A percentile compares a stretch with the other conserved stretches of the same genome.
These are phyloP conservation scores for Lipomyces orientalis DNA, from an alignment of 805 yeast genomes.

Conservation along the genomic window DNA sequence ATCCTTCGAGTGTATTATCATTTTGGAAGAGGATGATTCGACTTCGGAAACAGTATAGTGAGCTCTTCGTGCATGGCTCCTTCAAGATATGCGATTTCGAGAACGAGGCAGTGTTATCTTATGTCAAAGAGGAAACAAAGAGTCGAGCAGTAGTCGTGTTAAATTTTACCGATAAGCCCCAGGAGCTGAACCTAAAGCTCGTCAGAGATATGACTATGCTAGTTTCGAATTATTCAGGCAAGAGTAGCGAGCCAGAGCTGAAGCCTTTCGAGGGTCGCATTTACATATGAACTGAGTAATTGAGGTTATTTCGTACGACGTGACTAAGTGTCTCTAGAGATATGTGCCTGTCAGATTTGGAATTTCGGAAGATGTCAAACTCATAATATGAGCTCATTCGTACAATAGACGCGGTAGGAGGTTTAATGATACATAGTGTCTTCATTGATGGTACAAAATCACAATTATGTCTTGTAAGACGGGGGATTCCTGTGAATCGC, in stretches of 20 bases:
- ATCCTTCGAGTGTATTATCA: slow-evolving; percentile 53
- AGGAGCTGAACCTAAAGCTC: not conserved
- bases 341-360: too few species aligned
- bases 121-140: not conserved
- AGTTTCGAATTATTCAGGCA: not conserved
- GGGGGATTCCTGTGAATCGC: too few species aligned
- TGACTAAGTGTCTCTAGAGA: not conserved
- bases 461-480: too few species aligned
- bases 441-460: too few species aligned
- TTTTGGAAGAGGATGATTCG: slow-evolving; percentile 55
- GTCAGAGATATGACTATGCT: not conserved
- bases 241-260: not conserved
- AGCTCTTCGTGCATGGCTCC: slow-evolving; percentile 53
- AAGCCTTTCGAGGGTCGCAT: not conserved
- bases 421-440: too few species aligned
- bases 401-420: too few species aligned
- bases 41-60: slow-evolving; percentile 53
- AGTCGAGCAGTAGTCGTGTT: not conserved
- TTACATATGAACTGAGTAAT: not conserved
- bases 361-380: too few species aligned
- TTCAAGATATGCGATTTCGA: slow-evolving; percentile 40
- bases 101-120: not conserved
- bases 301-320: not conserved
- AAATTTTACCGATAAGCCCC: not conserved
- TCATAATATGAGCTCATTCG: too few species aligned